These are phyloP conservation scores for Claviceps sp. DNA, from an alignment of 2,329 filamentous ascomycete genomes.

Conservation along the genomic window DNA sequence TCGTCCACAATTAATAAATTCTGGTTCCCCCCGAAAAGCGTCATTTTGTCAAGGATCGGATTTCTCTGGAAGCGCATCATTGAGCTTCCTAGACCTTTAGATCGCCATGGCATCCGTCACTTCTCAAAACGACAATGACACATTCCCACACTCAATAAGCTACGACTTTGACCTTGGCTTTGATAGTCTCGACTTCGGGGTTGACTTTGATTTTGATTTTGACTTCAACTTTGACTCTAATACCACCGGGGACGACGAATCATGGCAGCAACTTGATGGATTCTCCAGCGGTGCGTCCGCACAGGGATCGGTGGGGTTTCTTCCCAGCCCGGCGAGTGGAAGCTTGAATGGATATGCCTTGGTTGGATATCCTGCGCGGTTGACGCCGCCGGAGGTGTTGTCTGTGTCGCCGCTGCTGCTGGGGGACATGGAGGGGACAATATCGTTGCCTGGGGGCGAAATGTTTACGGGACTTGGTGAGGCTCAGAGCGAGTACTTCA, in stretches of 20 bases:
- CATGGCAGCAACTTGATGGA: slow-evolving; percentile 29
- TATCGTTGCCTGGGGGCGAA: slow-evolving; percentile 21
- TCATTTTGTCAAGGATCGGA: too few relatives aligned
- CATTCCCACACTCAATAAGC: slow-evolving; percentile 25
- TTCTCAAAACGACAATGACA: slow-evolving; percentile 13
- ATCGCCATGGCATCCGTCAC: slow-evolving; percentile 24
- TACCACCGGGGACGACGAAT: slow-evolving; percentile 26
- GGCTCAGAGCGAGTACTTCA: slow-evolving; percentile 14
- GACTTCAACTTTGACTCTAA: too few relatives aligned
- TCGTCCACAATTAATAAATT: too few relatives aligned
- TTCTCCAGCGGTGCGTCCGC: slow-evolving; percentile 21
- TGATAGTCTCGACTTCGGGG: too few relatives aligned
- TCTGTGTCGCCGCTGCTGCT: slow-evolving; percentile 29
- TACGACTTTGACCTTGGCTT: slow-evolving; percentile 23
- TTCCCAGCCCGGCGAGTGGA: slow-evolving; percentile 36
- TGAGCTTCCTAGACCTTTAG: background rate
- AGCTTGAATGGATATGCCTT: slow-evolving; percentile 38
- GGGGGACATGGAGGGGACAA: slow-evolving; percentile 23
- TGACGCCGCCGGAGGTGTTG: slow-evolving; percentile 16
- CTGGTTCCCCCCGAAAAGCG: too few relatives aligned
- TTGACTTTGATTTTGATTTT: too few relatives aligned
- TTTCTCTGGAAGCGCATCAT: too few relatives aligned
- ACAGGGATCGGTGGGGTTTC: slow-evolving; percentile 28
- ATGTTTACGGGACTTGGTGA: slow-evolving; percentile 13
- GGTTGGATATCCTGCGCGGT: slow-evolving; percentile 19